phyloP scores from a whole-genome alignment of 148 eudicot species.

The Heliosperma pusillum region DNA sequence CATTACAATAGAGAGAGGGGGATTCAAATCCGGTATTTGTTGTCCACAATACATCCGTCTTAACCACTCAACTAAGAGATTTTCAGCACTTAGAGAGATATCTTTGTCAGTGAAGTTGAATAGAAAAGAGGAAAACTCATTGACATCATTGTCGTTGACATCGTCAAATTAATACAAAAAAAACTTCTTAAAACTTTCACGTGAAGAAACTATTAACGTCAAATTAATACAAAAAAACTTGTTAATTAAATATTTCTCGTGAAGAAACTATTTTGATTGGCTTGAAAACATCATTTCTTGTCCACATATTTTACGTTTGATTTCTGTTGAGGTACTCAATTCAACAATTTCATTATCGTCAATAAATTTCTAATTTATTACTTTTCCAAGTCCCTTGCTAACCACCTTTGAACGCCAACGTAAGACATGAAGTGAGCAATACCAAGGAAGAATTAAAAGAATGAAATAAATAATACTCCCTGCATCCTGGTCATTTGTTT shows the following conservation, averaged over 20 bases:
- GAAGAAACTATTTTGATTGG: neutral
- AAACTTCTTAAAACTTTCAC: neutral
- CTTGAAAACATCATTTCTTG: neutral
- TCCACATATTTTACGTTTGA: neutral
- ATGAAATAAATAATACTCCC: neutral
- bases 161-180: neutral
- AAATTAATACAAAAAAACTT: neutral
- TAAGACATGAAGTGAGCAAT: conserved; percentile 1
- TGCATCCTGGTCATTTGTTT: too few species aligned
- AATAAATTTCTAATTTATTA: too few species aligned
- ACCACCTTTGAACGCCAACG: neutral
- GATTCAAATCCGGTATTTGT: too few species aligned
- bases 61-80: too few species aligned
- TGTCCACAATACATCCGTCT: too few species aligned
- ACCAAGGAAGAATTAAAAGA: neutral
- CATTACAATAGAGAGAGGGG: too few species aligned
- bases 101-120: neutral
- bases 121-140: neutral
- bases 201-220: neutral
- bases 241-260: neutral
- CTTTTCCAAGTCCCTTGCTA: neutral
- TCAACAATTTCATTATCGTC: too few species aligned
- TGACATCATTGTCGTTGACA: neutral
- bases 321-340: too few species aligned
- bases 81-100: too few species aligned